Base-by-base conservation (phyloP, 202 grass and related monocot species). In the Setaria italica region DNA sequence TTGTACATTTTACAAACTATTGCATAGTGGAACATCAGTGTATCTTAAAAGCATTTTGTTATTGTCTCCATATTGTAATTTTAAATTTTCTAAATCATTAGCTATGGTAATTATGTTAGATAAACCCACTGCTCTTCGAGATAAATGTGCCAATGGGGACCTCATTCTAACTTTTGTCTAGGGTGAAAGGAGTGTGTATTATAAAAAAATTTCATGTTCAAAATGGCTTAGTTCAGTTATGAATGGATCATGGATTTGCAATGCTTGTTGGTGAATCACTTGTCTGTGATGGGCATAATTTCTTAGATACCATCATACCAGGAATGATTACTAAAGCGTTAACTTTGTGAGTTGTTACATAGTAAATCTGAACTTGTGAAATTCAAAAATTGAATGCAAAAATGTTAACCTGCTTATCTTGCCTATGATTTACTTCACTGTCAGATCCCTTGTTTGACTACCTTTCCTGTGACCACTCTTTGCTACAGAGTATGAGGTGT, bases 401-500 rank as follows among this genome's bases (percentile, higher is more conserved):
- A 74, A 35, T 2, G 6, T 19, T 56, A 75, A 47, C 32, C 83
- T 69, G 42, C 11, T 84, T 50, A 57, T 84, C 63, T 54, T 84
- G 34, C 30, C 11, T 33, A 58, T 72, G 63, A 7, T 55, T 12
- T 67, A 80, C 0, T 76, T 72, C 32, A 71, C 70, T 70, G 41
- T 70, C 54, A 14, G 34, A n/a, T 57, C 29, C 29, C 51, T 75
- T 75, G 35, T 42, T 63, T 77, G 67, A 84, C 55, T 21, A 32
- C 35, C 0, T 75, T 17, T 87, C 14, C n/a, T 70, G 2, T 74
- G 51, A 39, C 39, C 34, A 80, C 39, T 66, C 12, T 60, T 16
- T 77, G 70, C 70, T 72, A 41, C 85, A 91, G 85, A 59, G 49
- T 43, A 48, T 91, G 55, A 80, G 65, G 85, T 91, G 89, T 77